Evolutionary conservation across 2,329 filamentous ascomycete genomes (phyloP), one percentile per base, ranked within the genome.

Genomic region (Exophiala alcalophila): DNA sequence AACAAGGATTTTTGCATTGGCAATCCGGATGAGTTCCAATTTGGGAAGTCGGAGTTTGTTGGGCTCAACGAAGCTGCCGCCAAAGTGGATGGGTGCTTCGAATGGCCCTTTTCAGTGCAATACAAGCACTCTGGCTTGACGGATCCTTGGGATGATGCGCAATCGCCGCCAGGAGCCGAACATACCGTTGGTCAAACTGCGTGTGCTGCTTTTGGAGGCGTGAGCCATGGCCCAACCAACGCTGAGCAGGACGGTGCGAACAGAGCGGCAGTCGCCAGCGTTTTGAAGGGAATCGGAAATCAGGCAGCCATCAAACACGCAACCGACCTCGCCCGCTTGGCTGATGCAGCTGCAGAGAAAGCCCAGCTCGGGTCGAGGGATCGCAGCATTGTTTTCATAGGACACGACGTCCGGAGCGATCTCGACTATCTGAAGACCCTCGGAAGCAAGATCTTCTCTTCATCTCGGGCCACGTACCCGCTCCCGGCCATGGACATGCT

Each of bases 11-110:
- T 78, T 53, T 77, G 94, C 26, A 53, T 65, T 2, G 90, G 90
- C 2, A 88, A 84, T 50, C 83, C 90, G 0, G 81, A 84, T 20
- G 71, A 82, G 20, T 96, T 95, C 62, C 87, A 83, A 70, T 85
- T 72, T 56, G 74, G 81, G 15, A 49, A 64, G 2, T 81, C 77
- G 32, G 79, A 82, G 53, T 73, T 74, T 32, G 66, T 83, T 33
- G 57, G 56, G 0, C 55, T 73, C 10, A 60, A 60, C 3, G 65
- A 76, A 9, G 67, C 75, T 8, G 65, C 68, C 1, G 52, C 59
- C 0, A 52, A 66, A 1, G 64, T 84, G 19, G 72, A 73, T 8
- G 61, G 58, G 8, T 81, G 74, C 61, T 83, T 84, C 60, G 65
- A 67, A 25, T 65, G 70, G n/a, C 77, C 78, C 0, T 81, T 72